Conservation (phyloP, 306 rosid genomes). For the Citrullus amarus region DNA sequence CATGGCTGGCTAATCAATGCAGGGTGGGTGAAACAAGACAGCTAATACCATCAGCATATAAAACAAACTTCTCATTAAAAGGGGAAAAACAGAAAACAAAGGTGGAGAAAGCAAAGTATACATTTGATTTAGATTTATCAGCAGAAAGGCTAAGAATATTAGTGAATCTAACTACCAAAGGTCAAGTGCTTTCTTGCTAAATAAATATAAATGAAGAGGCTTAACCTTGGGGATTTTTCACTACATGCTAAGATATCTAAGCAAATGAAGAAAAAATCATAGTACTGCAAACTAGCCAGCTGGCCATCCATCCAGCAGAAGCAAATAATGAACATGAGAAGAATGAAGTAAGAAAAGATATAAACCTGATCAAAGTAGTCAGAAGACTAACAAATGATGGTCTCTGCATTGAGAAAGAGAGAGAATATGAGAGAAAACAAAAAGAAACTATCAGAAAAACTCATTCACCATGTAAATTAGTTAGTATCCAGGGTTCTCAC, state of each 20-base stretch:
- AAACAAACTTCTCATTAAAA: too few relatives aligned
- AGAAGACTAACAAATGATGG: slow-evolving; percentile 25
- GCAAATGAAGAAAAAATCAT: not conserved
- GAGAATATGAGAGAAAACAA: not conserved
- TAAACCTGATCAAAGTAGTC: slow-evolving; percentile 70
- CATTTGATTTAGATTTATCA: too few relatives aligned
- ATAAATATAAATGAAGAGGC: too few relatives aligned
- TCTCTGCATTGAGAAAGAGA: slow-evolving; percentile 41
- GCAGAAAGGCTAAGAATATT: too few relatives aligned
- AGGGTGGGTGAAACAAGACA: not conserved
- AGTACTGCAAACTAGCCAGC: too few relatives aligned
- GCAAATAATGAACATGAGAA: not conserved
- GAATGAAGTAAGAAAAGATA: slow-evolving; percentile 10
- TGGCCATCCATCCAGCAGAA: not conserved
- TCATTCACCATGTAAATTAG: not conserved
- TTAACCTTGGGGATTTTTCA: too few relatives aligned
- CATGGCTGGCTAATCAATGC: not conserved
- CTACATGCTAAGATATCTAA: not conserved
- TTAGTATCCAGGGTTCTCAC: slow-evolving; percentile 25
- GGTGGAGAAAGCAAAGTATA: too few relatives aligned
- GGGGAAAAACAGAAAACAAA: too few relatives aligned
- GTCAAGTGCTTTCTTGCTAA: too few relatives aligned
- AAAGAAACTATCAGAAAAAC: slow-evolving; percentile 13
- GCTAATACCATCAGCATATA: too few relatives aligned
- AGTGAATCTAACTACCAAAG: too few relatives aligned